Evolutionary conservation across 768 basidiomycete genomes (phyloP).

Genomic region (Mycena maculata): DNA sequence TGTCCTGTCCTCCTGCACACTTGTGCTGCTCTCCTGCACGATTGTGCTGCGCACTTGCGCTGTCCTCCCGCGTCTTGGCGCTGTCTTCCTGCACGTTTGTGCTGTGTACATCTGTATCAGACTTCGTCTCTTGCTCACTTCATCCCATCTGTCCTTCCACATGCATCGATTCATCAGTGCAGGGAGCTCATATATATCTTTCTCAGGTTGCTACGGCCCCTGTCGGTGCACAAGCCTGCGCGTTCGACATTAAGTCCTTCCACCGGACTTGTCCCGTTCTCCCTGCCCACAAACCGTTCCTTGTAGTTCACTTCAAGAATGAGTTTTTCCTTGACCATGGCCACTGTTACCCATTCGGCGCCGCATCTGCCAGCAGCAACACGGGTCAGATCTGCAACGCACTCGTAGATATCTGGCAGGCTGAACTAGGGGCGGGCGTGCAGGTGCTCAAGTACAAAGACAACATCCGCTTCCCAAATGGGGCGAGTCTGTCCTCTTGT

Average conservation of each 20-base stretch:
- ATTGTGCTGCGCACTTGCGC: too few species aligned
- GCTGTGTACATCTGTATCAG: too few species aligned
- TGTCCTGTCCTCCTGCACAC: too few species aligned
- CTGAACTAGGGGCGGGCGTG: background rate
- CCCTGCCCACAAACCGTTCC: conserved; percentile 31
- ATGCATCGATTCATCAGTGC: too few species aligned
- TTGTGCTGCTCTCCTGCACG: too few species aligned
- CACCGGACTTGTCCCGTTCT: conserved; percentile 24
- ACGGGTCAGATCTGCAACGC: conserved; percentile 36
- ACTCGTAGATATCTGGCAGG: conserved; percentile 21
- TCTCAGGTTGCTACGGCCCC: conserved; percentile 37
- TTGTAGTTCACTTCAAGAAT: conserved; percentile 24
- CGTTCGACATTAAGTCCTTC: conserved; percentile 36
- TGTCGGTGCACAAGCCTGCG: conserved; percentile 31
- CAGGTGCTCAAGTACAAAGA: conserved; percentile 33
- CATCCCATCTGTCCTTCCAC: too few species aligned
- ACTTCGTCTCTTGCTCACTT: too few species aligned
- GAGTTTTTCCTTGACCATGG: conserved; percentile 33
- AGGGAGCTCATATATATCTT: too few species aligned
- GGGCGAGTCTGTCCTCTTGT: background rate
- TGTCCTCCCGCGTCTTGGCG: too few species aligned
- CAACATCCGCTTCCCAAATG: conserved; percentile 12
- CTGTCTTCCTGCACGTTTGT: too few species aligned
- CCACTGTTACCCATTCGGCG: conserved; percentile 37
- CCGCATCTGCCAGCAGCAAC: conserved; percentile 30